Percentiles rank a stretch among this genome's conserved stretches.
These are phyloP conservation scores for Daldinia sp. DNA, from an alignment of 2,329 filamentous ascomycete genomes.

Conservation along the genomic window DNA sequence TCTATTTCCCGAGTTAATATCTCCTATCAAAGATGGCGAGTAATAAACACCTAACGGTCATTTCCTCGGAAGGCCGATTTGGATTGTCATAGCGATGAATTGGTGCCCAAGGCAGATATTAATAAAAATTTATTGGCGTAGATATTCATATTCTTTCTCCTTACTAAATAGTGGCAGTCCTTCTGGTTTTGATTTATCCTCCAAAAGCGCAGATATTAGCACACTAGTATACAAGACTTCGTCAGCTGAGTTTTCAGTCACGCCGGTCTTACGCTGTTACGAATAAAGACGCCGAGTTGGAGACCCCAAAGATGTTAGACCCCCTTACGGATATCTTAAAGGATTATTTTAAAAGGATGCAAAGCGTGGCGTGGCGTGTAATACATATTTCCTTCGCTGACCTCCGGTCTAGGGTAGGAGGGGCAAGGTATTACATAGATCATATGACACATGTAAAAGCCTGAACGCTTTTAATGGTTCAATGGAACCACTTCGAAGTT, in stretches of 20 bases:
- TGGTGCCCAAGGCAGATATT: no score
- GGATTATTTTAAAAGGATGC: not conserved
- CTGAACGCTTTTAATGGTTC: slow-evolving; percentile 2
- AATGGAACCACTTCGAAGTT: slow-evolving; percentile 9
- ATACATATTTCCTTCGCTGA: not conserved
- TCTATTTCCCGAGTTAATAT: not conserved
- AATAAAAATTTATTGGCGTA: no score
- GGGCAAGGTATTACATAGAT: slow-evolving; percentile 3
- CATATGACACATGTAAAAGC: slow-evolving; percentile 21
- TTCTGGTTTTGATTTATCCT: no score
- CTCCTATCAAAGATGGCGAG: no score
- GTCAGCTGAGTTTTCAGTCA: not conserved
- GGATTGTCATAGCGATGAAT: no score
- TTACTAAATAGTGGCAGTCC: no score
- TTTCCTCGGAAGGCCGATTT: no score
- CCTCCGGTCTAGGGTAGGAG: not conserved
- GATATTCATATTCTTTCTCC: no score
- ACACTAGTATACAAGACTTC: no score
- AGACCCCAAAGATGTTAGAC: not conserved
- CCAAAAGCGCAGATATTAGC: no score
- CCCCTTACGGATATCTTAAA: not conserved
- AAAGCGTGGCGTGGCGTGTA: not conserved
- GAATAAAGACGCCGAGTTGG: slow-evolving; percentile 6
- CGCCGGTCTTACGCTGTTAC: not conserved
- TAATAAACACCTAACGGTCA: no score